Evolutionary conservation across 2,329 filamentous ascomycete species (phyloP).

Genomic region (Sporothrix brunneoviolacea): DNA sequence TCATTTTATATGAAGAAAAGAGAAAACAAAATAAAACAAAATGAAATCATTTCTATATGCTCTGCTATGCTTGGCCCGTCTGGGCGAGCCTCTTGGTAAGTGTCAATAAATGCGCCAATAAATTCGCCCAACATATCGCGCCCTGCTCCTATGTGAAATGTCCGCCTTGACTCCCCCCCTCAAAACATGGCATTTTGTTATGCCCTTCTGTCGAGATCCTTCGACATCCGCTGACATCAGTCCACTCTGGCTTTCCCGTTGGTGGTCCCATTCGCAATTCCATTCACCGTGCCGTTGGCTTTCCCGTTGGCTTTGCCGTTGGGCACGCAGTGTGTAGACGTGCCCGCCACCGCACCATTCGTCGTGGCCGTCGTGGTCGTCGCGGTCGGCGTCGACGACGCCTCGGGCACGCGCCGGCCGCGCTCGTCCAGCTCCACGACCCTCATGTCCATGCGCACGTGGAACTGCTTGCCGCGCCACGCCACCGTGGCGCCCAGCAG

Average conservation of each 20-base stretch:
- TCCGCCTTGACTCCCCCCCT: too few species aligned
- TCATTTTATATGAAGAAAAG: background rate
- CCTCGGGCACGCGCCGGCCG: background rate
- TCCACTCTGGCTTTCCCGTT: conserved; percentile 22
- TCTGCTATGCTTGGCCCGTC: too few species aligned
- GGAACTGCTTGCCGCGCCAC: conserved; percentile 80
- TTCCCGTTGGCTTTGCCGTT: too few species aligned
- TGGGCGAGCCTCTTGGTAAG: too few species aligned
- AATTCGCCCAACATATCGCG: too few species aligned
- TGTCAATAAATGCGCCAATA: too few species aligned
- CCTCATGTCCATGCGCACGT: conserved; percentile 76
- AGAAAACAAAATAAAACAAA: background rate
- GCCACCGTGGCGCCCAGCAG: conserved; percentile 79
- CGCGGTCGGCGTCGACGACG: background rate
- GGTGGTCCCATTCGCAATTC: background rate
- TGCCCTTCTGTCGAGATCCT: too few species aligned
- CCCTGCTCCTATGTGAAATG: too few species aligned
- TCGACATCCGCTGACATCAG: conserved; percentile 6
- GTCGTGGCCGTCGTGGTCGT: too few species aligned
- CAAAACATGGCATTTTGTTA: too few species aligned
- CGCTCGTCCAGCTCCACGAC: conserved; percentile 46
- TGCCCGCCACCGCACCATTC: too few species aligned
- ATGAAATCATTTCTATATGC: background rate
- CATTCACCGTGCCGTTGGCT: background rate
- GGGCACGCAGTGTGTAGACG: too few species aligned